These are phyloP conservation scores for Inga oerstediana DNA, from an alignment of 306 rosid species.

Conservation along the genomic window DNA sequence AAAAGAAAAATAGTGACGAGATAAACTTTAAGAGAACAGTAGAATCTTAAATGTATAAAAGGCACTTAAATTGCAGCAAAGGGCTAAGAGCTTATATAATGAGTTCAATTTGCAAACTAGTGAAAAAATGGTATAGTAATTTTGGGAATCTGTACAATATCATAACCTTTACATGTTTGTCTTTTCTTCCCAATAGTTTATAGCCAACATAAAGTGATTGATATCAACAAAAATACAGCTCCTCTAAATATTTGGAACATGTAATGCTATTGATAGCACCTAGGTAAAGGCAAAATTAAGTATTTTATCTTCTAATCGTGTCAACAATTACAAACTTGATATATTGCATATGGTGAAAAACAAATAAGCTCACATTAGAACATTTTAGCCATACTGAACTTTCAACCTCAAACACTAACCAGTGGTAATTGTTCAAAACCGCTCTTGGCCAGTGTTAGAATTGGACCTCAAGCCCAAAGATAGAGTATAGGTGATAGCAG, in stretches of 20 bases:
- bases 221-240: slow-evolving; percentile 16
- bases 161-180: background rate
- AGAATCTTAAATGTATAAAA: background rate
- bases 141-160: background rate
- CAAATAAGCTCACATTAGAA: background rate
- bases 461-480: too few relatives aligned
- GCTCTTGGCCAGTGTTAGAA: slow-evolving; percentile 45
- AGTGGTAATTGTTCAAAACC: slow-evolving; percentile 83
- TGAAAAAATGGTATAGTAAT: background rate
- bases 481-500: too few relatives aligned
- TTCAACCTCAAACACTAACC: slow-evolving; percentile 49
- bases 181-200: background rate
- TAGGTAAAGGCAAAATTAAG: background rate
- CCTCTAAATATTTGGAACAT: slow-evolving; percentile 8
- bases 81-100: background rate
- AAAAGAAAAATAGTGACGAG: background rate
- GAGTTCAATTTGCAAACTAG: slow-evolving; percentile 1
- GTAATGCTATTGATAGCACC: background rate
- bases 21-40: background rate
- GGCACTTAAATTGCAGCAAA: background rate
- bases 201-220: slow-evolving; percentile 8
- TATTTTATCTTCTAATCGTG: background rate
- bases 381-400: background rate
- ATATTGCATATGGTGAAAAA: background rate
- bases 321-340: background rate